Conservation (phyloP, 2,329 filamentous ascomycete genomes). For the Mycosphaerella sp. region DNA sequence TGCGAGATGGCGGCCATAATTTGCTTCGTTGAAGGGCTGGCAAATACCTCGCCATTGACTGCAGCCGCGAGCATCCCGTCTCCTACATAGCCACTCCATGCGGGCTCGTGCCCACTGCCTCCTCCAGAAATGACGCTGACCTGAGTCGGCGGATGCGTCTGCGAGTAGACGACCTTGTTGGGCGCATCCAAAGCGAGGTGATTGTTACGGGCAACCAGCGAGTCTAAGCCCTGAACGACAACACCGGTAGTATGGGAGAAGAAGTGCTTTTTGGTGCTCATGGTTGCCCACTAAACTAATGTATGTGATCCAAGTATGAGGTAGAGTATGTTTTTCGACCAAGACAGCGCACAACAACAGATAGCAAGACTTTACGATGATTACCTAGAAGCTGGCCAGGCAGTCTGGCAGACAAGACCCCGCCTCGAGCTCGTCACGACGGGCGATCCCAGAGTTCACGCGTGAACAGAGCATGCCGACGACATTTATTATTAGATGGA, state of each 20-base stretch:
- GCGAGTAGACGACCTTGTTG: slow-evolving; percentile 46
- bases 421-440: too few species aligned
- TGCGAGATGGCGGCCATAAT: slow-evolving; percentile 45
- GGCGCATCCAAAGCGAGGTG: slow-evolving; percentile 40
- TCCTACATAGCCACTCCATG: slow-evolving; percentile 46
- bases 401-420: too few species aligned
- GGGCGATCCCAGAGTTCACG: too few species aligned
- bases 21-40: slow-evolving; percentile 44
- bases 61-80: slow-evolving; percentile 45
- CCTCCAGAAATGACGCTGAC: slow-evolving; percentile 45
- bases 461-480: too few species aligned
- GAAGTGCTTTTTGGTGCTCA: slow-evolving; percentile 50
- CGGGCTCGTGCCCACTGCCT: slow-evolving; percentile 45
- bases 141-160: slow-evolving; percentile 39
- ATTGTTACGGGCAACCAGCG: slow-evolving; percentile 42
- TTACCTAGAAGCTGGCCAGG: too few species aligned
- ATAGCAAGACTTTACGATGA: too few species aligned
- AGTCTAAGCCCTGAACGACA: slow-evolving; percentile 45
- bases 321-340: background rate
- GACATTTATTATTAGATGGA: too few species aligned
- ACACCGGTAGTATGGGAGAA: slow-evolving; percentile 47
- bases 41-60: slow-evolving; percentile 46
- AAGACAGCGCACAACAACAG: too few species aligned
- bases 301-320: background rate
- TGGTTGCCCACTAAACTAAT: slow-evolving; percentile 24